Evolutionary conservation across 306 rosid species (phyloP).

Genomic region (Datisca glomerata): DNA sequence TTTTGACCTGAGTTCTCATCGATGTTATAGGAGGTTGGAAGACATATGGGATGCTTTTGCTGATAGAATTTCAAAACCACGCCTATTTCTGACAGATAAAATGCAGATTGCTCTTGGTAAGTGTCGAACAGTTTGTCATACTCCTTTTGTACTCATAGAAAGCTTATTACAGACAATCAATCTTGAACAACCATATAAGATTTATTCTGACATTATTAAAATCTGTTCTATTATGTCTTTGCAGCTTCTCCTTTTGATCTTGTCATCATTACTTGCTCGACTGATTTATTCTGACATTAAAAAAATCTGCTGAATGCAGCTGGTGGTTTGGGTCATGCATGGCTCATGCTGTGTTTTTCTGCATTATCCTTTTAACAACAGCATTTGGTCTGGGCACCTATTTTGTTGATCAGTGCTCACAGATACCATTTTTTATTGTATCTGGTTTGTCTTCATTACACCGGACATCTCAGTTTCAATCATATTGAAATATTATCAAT

Average conservation of each 20-base stretch:
- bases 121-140: slow-evolving; percentile 13
- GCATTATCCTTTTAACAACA: slow-evolving; percentile 86
- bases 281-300: slow-evolving; percentile 6
- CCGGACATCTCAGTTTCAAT: no score
- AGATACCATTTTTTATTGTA: slow-evolving; percentile 79
- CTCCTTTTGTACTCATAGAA: no score
- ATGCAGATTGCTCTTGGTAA: slow-evolving; percentile 91
- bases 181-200: no score
- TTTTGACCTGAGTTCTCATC: slow-evolving; percentile 6
- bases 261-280: not conserved
- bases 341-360: slow-evolving; percentile 98
- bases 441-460: slow-evolving; percentile 65
- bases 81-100: slow-evolving; percentile 67
- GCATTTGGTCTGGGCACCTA: slow-evolving; percentile 91
- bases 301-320: slow-evolving; percentile 40
- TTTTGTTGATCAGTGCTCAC: slow-evolving; percentile 63
- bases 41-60: slow-evolving; percentile 76
- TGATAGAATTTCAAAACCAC: slow-evolving; percentile 85
- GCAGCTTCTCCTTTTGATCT: no score
- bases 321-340: slow-evolving; percentile 91
- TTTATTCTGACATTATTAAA: no score
- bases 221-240: no score
- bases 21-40: slow-evolving; percentile 62
- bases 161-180: no score
- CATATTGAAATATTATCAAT: no score